phyloP scores from a whole-genome alignment of 768 basidiomycete species.

The Neoboletus magnificus region DNA sequence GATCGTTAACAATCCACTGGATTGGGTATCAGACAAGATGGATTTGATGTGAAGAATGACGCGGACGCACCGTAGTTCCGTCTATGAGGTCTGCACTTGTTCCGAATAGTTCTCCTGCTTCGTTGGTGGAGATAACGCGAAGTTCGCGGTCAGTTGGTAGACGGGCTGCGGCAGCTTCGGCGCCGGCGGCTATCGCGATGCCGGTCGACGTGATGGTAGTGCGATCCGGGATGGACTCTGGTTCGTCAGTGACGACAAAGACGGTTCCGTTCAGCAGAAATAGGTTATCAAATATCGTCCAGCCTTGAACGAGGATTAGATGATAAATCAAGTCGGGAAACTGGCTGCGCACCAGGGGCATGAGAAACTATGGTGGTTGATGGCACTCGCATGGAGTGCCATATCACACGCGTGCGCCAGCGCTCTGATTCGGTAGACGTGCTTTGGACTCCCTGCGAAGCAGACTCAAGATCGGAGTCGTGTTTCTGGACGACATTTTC shows the following conservation, averaged over 20 bases:
- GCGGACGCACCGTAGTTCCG: conserved; percentile 65
- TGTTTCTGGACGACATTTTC: conserved; percentile 5
- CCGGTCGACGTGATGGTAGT: conserved; percentile 71
- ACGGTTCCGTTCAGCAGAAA: conserved; percentile 80
- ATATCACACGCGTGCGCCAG: conserved; percentile 38
- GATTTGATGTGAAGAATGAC: conserved; percentile 11
- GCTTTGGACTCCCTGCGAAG: conserved; percentile 4
- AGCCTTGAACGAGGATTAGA: conserved; percentile 48
- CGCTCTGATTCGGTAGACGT: conserved; percentile 19
- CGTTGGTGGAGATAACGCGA: conserved; percentile 62
- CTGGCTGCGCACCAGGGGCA: conserved; percentile 53
- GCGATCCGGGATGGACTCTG: conserved; percentile 60
- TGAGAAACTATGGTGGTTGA: conserved; percentile 70
- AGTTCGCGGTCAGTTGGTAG: conserved; percentile 79
- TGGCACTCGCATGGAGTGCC: conserved; percentile 41
- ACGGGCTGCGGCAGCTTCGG: conserved; percentile 52
- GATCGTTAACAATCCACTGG: conserved; percentile 81
- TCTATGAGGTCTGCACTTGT: conserved; percentile 69
- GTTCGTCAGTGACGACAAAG: conserved; percentile 77
- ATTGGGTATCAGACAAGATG: background rate
- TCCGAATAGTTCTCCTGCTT: conserved; percentile 71
- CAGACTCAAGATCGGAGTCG: background rate
- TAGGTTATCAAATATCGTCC: conserved; percentile 85
- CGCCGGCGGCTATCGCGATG: conserved; percentile 53
- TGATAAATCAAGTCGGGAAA: background rate